Conservation (phyloP, 2,329 filamentous ascomycete genomes). For the Fusarium sp. region DNA sequence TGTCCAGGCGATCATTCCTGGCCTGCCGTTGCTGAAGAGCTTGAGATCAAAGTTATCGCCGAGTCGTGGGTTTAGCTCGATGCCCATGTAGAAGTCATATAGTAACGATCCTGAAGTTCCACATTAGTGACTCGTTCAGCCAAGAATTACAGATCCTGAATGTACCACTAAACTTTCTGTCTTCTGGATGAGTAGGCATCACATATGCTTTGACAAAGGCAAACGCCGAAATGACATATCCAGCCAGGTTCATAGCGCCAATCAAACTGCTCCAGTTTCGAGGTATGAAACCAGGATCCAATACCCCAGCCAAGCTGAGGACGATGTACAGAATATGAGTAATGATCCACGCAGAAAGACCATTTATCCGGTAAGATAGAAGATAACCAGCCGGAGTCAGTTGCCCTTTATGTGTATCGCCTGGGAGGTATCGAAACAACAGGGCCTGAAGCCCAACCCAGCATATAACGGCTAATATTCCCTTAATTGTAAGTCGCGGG, state of each 20-base stretch:
- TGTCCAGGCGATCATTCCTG: slow-evolving; percentile 62
- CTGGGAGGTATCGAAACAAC: slow-evolving; percentile 28
- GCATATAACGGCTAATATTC: slow-evolving; percentile 17
- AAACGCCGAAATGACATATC: slow-evolving; percentile 42
- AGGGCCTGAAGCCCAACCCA: slow-evolving; percentile 32
- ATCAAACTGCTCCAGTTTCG: slow-evolving; percentile 57
- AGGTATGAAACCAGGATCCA: slow-evolving; percentile 56
- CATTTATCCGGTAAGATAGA: slow-evolving; percentile 58
- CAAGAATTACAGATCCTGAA: background rate
- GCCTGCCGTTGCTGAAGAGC: slow-evolving; percentile 60
- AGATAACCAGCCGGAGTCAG: slow-evolving; percentile 58
- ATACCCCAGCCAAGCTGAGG: slow-evolving; percentile 43
- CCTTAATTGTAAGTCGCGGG: slow-evolving; percentile 30
- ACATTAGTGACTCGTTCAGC: background rate
- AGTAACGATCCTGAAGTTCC: slow-evolving; percentile 48
- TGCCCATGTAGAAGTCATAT: slow-evolving; percentile 61
- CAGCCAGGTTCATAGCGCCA: slow-evolving; percentile 52
- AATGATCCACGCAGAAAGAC: slow-evolving; percentile 54
- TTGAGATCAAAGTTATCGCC: slow-evolving; percentile 59
- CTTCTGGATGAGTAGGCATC: slow-evolving; percentile 53
- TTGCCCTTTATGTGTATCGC: slow-evolving; percentile 49
- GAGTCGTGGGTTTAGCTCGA: slow-evolving; percentile 60
- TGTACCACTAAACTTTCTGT: slow-evolving; percentile 57
- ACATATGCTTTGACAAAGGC: slow-evolving; percentile 56
- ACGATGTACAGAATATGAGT: slow-evolving; percentile 51